These are phyloP conservation scores for Beta vulgaris DNA, from an alignment of 148 eudicot species.

Conservation along the genomic window DNA sequence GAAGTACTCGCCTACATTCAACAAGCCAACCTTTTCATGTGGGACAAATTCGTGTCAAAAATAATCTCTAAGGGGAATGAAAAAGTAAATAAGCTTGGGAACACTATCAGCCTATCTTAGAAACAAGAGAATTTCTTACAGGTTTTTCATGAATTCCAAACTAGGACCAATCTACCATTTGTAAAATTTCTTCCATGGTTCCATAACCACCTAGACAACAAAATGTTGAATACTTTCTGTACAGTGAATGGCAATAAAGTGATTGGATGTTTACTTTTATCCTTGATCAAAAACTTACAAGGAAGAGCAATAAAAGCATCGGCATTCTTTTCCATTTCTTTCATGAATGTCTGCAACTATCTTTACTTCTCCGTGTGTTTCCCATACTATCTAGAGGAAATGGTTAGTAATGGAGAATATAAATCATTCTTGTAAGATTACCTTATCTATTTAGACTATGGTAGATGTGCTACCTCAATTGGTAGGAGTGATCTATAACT, in stretches of 20 bases:
- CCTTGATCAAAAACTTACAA: conserved; percentile 31
- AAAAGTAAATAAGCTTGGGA: too few relatives aligned
- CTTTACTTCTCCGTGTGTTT: conserved; percentile 56
- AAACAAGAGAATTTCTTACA: conserved; percentile 30
- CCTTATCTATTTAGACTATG: not conserved
- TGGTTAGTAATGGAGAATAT: not conserved
- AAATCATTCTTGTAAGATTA: conserved; percentile 1
- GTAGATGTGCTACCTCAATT: conserved; percentile 45
- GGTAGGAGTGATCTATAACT: conserved; percentile 52
- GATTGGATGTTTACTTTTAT: not conserved
- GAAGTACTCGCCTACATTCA: conserved; percentile 78
- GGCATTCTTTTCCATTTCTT: conserved; percentile 72
- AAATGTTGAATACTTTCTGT: not conserved
- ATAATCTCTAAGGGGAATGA: not conserved
- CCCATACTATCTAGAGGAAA: conserved; percentile 51
- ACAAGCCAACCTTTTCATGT: conserved; percentile 59
- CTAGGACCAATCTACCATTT: conserved; percentile 73
- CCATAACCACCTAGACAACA: conserved; percentile 63
- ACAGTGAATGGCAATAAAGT: not conserved
- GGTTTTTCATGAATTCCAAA: conserved; percentile 82
- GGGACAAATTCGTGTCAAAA: not conserved
- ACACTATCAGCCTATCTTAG: not conserved
- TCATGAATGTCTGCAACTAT: conserved; percentile 71
- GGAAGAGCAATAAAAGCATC: conserved; percentile 85
- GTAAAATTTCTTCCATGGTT: conserved; percentile 76